Percentiles rank a stretch among this genome's conserved stretches.
Evolutionary conservation across 108 stramenopile species (phyloP).

Genomic region (Schizochytrium sp.): DNA sequence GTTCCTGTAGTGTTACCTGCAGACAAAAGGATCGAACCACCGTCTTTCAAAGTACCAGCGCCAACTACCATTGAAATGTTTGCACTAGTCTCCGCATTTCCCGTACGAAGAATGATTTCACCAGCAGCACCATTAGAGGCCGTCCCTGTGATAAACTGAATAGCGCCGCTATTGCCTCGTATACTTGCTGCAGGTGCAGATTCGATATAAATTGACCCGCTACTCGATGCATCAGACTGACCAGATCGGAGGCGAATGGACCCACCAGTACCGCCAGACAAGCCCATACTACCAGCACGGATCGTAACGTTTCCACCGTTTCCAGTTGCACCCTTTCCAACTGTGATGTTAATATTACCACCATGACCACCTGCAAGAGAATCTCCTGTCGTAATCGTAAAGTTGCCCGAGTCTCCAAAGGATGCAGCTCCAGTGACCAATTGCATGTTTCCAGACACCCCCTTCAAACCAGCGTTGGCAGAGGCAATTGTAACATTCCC

Average conservation of each 20-base stretch:
- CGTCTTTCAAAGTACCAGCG: slow-evolving; percentile 26
- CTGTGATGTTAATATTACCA: slow-evolving; percentile 66
- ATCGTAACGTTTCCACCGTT: slow-evolving; percentile 72
- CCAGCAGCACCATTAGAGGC: slow-evolving; percentile 44
- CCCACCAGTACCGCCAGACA: slow-evolving; percentile 60
- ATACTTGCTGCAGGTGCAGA: slow-evolving; percentile 66
- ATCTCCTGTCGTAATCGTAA: slow-evolving; percentile 64
- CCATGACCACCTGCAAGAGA: slow-evolving; percentile 12
- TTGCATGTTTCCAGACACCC: slow-evolving; percentile 7
- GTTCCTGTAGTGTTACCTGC: not conserved
- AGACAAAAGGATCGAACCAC: not conserved
- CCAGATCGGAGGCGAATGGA: slow-evolving; percentile 60
- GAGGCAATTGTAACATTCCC: slow-evolving; percentile 36
- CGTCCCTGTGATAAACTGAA: not conserved
- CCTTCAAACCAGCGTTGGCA: not conserved
- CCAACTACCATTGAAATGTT: slow-evolving; percentile 68
- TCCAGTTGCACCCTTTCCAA: slow-evolving; percentile 68
- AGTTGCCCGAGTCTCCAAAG: not conserved
- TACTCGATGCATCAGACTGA: slow-evolving; percentile 36
- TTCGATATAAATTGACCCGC: slow-evolving; percentile 65
- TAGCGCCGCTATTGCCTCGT: slow-evolving; percentile 58
- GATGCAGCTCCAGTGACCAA: not conserved
- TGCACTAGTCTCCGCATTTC: not conserved
- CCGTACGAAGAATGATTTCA: not conserved
- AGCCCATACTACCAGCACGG: slow-evolving; percentile 62